Evolutionary conservation across 139 green algal genomes (phyloP).

Genomic region (Chlamydomonas incerta): DNA sequence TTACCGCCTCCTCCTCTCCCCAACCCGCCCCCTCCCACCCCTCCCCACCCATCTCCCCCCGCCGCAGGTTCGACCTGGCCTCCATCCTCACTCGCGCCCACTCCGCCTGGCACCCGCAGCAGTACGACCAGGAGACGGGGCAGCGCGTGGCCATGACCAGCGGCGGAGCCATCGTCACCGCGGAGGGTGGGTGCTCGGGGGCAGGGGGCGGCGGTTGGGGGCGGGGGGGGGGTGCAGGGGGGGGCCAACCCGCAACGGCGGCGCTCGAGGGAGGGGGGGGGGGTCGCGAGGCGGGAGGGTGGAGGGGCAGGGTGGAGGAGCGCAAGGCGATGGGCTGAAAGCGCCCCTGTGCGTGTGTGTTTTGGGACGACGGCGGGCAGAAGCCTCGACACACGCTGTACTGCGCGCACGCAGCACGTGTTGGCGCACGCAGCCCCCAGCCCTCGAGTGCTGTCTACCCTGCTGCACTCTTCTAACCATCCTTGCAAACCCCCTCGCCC

Average conservation of each 20-base stretch:
- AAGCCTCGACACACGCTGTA: no score
- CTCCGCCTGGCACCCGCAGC: slow-evolving; percentile 78
- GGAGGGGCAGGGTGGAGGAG: no score
- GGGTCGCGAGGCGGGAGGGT: no score
- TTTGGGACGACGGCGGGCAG: no score
- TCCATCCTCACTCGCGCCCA: slow-evolving; percentile 95
- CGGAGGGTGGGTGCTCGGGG: background rate
- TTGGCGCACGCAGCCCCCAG: no score
- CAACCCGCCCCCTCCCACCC: background rate
- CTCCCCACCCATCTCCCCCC: background rate
- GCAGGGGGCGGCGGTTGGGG: background rate
- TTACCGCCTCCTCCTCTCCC: background rate
- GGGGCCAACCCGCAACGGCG: no score
- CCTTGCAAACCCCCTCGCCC: background rate
- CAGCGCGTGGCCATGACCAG: slow-evolving; percentile 24
- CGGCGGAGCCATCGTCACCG: slow-evolving; percentile 3
- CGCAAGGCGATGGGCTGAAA: no score
- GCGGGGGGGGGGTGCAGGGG: no score
- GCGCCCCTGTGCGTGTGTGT: no score
- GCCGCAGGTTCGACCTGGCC: slow-evolving; percentile 93
- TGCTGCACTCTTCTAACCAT: no score
- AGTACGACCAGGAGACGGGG: slow-evolving; percentile 41
- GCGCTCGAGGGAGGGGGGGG: no score
- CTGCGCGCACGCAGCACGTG: no score
- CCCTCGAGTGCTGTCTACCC: background rate